phyloP scores from a whole-genome alignment of 2,329 filamentous ascomycete species.

The Epichloe scottii region DNA sequence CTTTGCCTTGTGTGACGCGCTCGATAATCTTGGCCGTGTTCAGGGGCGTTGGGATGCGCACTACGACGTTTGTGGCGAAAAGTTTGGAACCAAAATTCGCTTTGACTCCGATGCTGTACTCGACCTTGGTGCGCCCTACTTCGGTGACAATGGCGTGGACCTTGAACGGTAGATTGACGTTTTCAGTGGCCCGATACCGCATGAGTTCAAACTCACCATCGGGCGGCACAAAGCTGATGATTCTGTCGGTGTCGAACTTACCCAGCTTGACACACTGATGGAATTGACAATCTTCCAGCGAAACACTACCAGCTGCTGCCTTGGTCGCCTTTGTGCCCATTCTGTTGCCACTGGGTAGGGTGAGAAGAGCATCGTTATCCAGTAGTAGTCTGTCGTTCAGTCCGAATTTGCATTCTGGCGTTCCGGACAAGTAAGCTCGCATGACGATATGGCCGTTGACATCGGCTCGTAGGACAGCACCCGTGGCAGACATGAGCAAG shows the following conservation, averaged over 20 bases:
- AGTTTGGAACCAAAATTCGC: constrained; percentile 95
- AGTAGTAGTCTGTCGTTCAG: constrained; percentile 89
- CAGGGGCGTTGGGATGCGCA: constrained; percentile 87
- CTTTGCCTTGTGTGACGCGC: constrained; percentile 88
- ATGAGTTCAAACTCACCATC: constrained; percentile 98
- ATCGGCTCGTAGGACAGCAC: constrained; percentile 86
- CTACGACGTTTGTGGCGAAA: constrained; percentile 91
- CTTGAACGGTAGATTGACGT: constrained; percentile 97
- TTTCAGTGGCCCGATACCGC: constrained; percentile 96
- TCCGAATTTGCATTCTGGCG: constrained; percentile 97
- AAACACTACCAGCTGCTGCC: constrained; percentile 88
- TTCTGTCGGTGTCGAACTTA: constrained; percentile 91
- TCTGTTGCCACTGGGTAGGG: constrained; percentile 60
- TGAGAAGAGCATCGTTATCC: constrained; percentile 58
- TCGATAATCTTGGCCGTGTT: constrained; percentile 93
- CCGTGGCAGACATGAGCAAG: constrained; percentile 95
- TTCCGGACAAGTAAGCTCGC: constrained; percentile 93
- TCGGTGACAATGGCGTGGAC: constrained; percentile 98
- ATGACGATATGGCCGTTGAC: constrained; percentile 97
- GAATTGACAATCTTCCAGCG: constrained; percentile 95
- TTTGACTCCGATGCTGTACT: constrained; percentile 95
- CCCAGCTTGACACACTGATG: constrained; percentile 97
- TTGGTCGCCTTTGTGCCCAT: constrained; percentile 82
- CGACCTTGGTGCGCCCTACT: constrained; percentile 90
- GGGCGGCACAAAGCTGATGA: constrained; percentile 92